phyloP scores from a whole-genome alignment of 1,284 basidiomycete genomes.

The Anthracocystis panici-leucophaei region DNA sequence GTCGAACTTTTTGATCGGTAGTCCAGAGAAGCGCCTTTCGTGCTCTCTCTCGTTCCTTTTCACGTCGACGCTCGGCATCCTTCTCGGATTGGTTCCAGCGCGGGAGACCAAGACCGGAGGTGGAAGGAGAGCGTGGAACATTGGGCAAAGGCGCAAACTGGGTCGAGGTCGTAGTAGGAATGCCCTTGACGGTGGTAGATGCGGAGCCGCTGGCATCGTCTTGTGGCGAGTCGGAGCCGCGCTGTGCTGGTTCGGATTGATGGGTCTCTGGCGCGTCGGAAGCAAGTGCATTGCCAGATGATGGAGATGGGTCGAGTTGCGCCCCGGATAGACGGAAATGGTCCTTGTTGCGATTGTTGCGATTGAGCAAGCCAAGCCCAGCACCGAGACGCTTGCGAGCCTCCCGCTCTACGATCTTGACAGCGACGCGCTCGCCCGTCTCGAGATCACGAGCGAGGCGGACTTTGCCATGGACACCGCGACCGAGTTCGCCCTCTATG shows the following conservation, averaged over 20 bases:
- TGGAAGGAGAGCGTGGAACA: conserved; percentile 32
- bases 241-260: not conserved
- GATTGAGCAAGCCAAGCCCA: conserved; percentile 32
- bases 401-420: conserved; percentile 69
- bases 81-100: conserved; percentile 38
- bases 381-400: conserved; percentile 61
- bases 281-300: not conserved
- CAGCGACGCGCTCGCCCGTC: conserved; percentile 64
- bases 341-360: conserved; percentile 33
- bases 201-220: conserved; percentile 28
- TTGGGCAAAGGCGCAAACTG: conserved; percentile 36
- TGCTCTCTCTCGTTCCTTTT: conserved; percentile 56
- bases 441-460: conserved; percentile 63
- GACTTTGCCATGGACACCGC: conserved; percentile 67
- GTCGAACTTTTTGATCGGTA: conserved; percentile 66
- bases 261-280: not conserved
- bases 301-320: conserved; percentile 11
- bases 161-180: conserved; percentile 22
- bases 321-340: conserved; percentile 6
- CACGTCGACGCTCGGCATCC: conserved; percentile 43
- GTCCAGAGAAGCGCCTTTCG: conserved; percentile 62
- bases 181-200: conserved; percentile 30
- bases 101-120: conserved; percentile 19
- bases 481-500: conserved; percentile 66
- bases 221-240: conserved; percentile 15